Conservation (phyloP, 768 basidiomycete species). For the Scleroderma citrinum region DNA sequence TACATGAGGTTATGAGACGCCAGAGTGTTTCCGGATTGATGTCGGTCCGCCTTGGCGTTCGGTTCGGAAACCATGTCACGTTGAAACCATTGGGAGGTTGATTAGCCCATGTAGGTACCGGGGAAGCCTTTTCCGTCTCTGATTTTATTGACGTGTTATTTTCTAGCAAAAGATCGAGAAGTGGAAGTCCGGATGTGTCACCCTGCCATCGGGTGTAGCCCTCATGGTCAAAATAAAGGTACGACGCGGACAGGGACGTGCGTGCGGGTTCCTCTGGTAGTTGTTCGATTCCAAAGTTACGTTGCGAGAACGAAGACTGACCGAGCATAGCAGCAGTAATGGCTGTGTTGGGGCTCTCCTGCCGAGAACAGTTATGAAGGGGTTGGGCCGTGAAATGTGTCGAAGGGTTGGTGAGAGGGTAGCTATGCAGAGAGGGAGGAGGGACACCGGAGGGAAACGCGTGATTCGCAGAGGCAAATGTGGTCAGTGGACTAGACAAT, state of each 20-base stretch:
- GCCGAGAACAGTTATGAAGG: constrained; percentile 37
- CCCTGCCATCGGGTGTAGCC: constrained; percentile 89
- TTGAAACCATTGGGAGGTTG: constrained; percentile 32
- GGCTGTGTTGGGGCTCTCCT: constrained; percentile 39
- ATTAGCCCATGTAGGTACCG: constrained; percentile 24
- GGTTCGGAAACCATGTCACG: constrained; percentile 78
- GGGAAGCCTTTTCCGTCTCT: constrained; percentile 24
- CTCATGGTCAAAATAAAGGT: constrained; percentile 84
- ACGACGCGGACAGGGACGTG: constrained; percentile 67
- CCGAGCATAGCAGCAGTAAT: constrained; percentile 36
- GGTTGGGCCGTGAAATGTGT: constrained; percentile 60
- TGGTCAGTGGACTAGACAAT: constrained; percentile 28
- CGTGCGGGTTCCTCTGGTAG: constrained; percentile 54
- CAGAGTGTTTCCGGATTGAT: constrained; percentile 84
- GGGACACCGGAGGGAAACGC: constrained; percentile 54
- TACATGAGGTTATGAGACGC: constrained; percentile 81
- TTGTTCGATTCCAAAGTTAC: constrained; percentile 32
- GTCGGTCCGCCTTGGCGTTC: constrained; percentile 66
- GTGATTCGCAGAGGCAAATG: constrained; percentile 37
- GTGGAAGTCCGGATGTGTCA: constrained; percentile 86
- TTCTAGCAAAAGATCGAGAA: constrained; percentile 79
- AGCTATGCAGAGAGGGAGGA: constrained; percentile 72
- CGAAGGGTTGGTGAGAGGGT: constrained; percentile 77
- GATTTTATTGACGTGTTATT: constrained; percentile 43
- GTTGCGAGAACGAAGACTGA: constrained; percentile 25